These are phyloP conservation scores for Cordyceps tenuipes DNA, from an alignment of 2,329 filamentous ascomycete species.

Conservation along the genomic window DNA sequence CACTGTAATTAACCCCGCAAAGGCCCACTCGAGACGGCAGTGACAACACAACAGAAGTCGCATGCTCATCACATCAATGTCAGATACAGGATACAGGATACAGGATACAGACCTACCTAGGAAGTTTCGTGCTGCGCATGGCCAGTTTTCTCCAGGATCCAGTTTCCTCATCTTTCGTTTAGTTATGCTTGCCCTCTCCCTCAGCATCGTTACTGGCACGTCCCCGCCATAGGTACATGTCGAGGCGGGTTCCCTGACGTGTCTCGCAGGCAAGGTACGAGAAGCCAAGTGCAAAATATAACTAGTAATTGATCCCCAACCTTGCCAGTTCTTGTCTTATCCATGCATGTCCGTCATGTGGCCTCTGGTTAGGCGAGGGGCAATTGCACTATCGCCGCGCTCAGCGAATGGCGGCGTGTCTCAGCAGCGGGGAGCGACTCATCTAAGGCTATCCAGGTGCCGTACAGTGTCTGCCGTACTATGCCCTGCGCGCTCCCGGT, in stretches of 20 bases:
- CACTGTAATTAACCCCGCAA: conserved; percentile 1
- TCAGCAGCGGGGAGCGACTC: background rate
- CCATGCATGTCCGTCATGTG: conserved; percentile 11
- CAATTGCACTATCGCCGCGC: background rate
- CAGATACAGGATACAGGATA: background rate
- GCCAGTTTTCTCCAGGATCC: background rate
- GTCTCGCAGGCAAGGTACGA: background rate
- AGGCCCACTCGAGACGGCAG: conserved; percentile 4
- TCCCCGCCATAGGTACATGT: background rate
- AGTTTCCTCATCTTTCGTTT: background rate
- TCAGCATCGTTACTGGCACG: background rate
- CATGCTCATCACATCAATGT: background rate
- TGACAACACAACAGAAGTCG: background rate
- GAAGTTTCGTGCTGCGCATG: background rate
- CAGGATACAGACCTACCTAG: no score
- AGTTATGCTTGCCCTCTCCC: background rate
- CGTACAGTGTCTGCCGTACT: conserved; percentile 2
- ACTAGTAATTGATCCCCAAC: background rate
- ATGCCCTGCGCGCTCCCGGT: background rate
- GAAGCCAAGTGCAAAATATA: background rate
- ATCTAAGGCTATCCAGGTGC: background rate
- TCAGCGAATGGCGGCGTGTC: conserved; percentile 2
- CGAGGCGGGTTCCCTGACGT: background rate
- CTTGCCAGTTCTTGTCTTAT: conserved; percentile 4
- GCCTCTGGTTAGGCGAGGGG: conserved; percentile 5